Evolutionary conservation across 83 land plant genomes (phyloP), one percentile per base, ranked within the genome.

Genomic region (Thuja plicata): DNA sequence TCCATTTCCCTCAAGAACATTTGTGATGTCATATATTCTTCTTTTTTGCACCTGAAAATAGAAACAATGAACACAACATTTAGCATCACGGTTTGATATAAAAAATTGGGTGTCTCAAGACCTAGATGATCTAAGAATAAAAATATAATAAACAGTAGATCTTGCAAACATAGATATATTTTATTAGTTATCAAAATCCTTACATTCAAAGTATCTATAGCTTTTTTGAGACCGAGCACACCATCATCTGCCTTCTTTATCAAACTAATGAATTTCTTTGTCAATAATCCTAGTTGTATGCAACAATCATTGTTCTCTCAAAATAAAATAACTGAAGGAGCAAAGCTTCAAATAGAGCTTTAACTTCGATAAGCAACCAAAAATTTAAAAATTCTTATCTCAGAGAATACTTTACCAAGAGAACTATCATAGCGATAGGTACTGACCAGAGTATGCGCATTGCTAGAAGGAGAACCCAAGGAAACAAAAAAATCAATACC

Each of bases 1-100:
- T 15, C 98, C 99, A 90, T 96, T 95, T 55, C 99, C 99, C 91
- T 97, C 99, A 30, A 97, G 88, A 12, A 97, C 99, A 94, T n/a
- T n/a, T n/a, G n/a, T n/a, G n/a, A n/a, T n/a, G n/a, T n/a, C n/a
- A n/a, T n/a, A n/a, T n/a, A n/a, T n/a, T n/a, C n/a, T n/a, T n/a
- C n/a, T n/a, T n/a, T n/a, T n/a, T n/a, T n/a, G n/a, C n/a, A n/a
- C n/a, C n/a, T n/a, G n/a, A n/a, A n/a, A n/a, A n/a, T n/a, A n/a
- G n/a, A n/a, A n/a, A n/a, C n/a, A n/a, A n/a, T 97, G 19, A 27
- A 0, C 32, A 60, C 21, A 34, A 79, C 35, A 82, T 54, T 55
- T 11, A 30, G 17, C 60, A 79, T 19, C 73, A 8, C 43, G 50
- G 8, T 79, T 88, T 48, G 13, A 27, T 21, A 45, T 38, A 15